A percentile compares a stretch with the other conserved stretches of the same genome.
These are phyloP conservation scores for Saturnispora zaruensis DNA, from an alignment of 805 yeast genomes.

Conservation along the genomic window DNA sequence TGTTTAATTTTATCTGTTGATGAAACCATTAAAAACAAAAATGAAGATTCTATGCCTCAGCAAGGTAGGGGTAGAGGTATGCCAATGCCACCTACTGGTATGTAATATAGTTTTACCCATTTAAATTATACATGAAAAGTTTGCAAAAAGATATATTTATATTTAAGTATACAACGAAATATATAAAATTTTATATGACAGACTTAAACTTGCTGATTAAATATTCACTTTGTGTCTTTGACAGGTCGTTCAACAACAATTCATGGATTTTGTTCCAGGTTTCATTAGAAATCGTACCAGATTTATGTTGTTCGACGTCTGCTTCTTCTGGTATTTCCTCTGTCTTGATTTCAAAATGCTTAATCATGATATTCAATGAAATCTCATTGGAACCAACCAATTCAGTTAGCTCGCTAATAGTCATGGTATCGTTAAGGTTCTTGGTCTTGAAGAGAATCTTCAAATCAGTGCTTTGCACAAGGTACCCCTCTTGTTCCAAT, in stretches of 20 bases:
- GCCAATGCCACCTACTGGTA: slow-evolving; percentile 29
- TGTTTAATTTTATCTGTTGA: slow-evolving; percentile 88
- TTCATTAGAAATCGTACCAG: neutral
- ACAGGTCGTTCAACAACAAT: slow-evolving; percentile 6
- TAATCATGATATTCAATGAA: slow-evolving; percentile 14
- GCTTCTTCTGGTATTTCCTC: neutral
- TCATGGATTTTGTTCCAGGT: slow-evolving; percentile 12
- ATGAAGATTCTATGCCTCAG: slow-evolving; percentile 37
- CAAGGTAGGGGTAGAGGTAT: slow-evolving; percentile 61
- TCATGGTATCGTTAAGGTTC: slow-evolving; percentile 38
- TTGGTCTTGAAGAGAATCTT: slow-evolving; percentile 44
- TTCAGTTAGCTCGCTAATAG: slow-evolving; percentile 17
- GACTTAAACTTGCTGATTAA: neutral
- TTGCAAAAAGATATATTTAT: neutral
- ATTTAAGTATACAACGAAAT: neutral
- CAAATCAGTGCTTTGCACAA: slow-evolving; percentile 29
- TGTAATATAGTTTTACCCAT: slow-evolving; percentile 6
- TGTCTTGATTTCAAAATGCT: slow-evolving; percentile 7
- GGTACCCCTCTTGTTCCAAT: slow-evolving; percentile 20
- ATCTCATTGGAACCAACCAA: slow-evolving; percentile 1
- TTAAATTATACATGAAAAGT: neutral
- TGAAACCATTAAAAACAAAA: slow-evolving; percentile 78
- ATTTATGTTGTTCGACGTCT: neutral
- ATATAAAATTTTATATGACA: neutral
- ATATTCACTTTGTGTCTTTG: neutral